Evolutionary conservation across 2,329 filamentous ascomycete genomes (phyloP).

Genomic region (Diaporthe sp.): DNA sequence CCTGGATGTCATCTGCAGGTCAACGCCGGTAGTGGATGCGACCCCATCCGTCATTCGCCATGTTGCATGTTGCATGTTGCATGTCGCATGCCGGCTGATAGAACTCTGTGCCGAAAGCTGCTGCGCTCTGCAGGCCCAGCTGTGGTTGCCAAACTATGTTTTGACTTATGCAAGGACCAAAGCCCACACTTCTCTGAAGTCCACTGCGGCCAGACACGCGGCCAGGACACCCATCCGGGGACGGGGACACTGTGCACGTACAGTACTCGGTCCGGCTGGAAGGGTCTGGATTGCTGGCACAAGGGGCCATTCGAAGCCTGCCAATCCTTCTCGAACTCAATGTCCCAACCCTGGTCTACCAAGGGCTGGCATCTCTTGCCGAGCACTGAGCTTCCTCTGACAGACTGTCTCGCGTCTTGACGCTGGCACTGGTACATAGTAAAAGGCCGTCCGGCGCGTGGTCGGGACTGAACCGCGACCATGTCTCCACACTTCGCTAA

Average conservation of each 20-base stretch:
- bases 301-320: slow-evolving; percentile 6
- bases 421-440: slow-evolving; percentile 24
- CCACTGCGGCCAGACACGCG: slow-evolving; percentile 42
- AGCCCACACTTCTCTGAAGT: slow-evolving; percentile 15
- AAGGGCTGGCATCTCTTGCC: slow-evolving; percentile 37
- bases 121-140: slow-evolving; percentile 18
- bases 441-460: slow-evolving; percentile 31
- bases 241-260: slow-evolving; percentile 1
- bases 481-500: slow-evolving; percentile 40
- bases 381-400: slow-evolving; percentile 21
- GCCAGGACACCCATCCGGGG: slow-evolving; percentile 32
- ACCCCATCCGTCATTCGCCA: slow-evolving; percentile 38
- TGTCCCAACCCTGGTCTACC: slow-evolving; percentile 10
- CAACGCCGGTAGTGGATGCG: slow-evolving; percentile 36
- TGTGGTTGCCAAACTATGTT: slow-evolving; percentile 17
- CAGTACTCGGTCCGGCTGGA: slow-evolving; percentile 4
- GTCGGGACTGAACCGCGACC: slow-evolving; percentile 34
- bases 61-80: slow-evolving; percentile 35
- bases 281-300: slow-evolving; percentile 3
- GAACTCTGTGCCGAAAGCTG: slow-evolving; percentile 37
- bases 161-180: slow-evolving; percentile 21
- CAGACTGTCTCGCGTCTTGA: slow-evolving; percentile 40
- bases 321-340: slow-evolving; percentile 32
- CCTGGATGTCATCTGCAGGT: slow-evolving; percentile 30
- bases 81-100: slow-evolving; percentile 41